Conservation (phyloP, 108 stramenopile species). For the Parietichytrium sp. region DNA sequence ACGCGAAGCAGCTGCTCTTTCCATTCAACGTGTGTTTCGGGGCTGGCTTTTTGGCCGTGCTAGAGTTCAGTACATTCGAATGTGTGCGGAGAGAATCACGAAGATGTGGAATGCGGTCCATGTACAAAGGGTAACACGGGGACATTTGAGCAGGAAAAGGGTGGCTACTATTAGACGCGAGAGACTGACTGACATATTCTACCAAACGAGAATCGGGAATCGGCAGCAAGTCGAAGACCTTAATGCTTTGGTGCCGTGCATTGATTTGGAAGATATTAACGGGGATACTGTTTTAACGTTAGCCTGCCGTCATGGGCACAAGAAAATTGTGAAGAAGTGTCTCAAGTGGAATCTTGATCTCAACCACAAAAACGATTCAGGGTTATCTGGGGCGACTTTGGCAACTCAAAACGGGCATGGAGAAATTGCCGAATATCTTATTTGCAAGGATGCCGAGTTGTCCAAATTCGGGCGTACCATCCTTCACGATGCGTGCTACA, state of each 20-base stretch:
- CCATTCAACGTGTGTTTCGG: not conserved
- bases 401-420: conserved; percentile 11
- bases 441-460: not conserved
- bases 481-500: conserved; percentile 21
- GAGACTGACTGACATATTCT: conserved; percentile 18
- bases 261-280: not conserved
- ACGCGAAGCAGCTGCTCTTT: not conserved
- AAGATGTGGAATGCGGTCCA: not conserved
- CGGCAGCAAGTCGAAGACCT: conserved; percentile 35
- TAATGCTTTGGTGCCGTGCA: not conserved
- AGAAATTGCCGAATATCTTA: conserved; percentile 14
- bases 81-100: not conserved
- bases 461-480: not conserved
- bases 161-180: not conserved
- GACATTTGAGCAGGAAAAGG: not conserved
- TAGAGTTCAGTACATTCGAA: not conserved
- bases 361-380: not conserved
- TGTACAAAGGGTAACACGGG: not conserved
- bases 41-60: conserved; percentile 18
- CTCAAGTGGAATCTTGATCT: conserved; percentile 32
- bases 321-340: not conserved
- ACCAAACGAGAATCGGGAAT: not conserved
- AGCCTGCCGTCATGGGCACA: not conserved
- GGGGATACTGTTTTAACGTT: conserved; percentile 1
- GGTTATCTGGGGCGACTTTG: not conserved